Base-by-base conservation (phyloP, 306 rosid species). In the Cicer pinnatifidum region DNA sequence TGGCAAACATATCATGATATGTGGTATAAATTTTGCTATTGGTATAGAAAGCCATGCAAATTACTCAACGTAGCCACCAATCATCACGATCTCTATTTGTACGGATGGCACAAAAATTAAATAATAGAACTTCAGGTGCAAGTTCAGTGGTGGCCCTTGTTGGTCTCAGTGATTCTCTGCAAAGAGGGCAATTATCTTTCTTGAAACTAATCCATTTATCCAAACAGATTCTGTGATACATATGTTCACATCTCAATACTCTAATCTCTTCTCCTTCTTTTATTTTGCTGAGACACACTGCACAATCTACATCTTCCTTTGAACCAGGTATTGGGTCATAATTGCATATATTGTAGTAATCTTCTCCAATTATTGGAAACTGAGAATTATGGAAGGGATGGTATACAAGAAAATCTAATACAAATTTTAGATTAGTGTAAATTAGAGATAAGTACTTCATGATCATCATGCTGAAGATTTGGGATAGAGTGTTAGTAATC, bases 1-100 rank as follows among this genome's bases (percentile, higher is more conserved):
- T 3, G 35, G 0, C 35, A 28, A 28, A 28, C 0, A 28, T 28
- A 28, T 28, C 35, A 28, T 28, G 35, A 28, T 0, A 28, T 28
- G 35, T 28, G 35, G 35, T 28, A 28, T 17, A 0, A 28, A 28
- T 3, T 0, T 28, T 28, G 5, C 35, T 28, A 28, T 0, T 3
- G 0, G 35, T 28, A 28, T 28, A 28, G 1, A 28, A 28, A 23
- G 33, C 4, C 35, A 28, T 28, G 5, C 5, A 28, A 28, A 66
- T 44, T 46, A 23, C 13, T 79, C 59, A 88, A 16, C 88, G 84
- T 47, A 86, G 51, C 88, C 87, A 86, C 90, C 89, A 86, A 12
- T 23, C 71, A 0, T 80, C 86, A 9, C 65, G 43, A 2, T 56
- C 50, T 28, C 64, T 4, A 23, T 39, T 16, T 1, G 33, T 52